Percentiles rank a stretch among this genome's conserved stretches.
Evolutionary conservation across 768 basidiomycete species (phyloP).

Genomic region (Serendipita vermifera): DNA sequence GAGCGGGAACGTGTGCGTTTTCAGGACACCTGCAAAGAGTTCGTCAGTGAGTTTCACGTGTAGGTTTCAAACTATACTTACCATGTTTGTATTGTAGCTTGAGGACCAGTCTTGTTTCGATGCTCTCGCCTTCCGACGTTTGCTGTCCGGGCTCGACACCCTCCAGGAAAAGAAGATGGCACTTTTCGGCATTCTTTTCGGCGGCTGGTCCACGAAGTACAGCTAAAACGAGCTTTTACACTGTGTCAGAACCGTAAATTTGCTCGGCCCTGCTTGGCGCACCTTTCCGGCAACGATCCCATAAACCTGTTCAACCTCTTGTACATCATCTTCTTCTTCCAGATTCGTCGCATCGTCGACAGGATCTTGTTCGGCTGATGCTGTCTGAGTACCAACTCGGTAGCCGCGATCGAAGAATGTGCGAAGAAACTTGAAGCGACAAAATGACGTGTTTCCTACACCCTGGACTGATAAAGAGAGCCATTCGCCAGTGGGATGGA

Average conservation of each 20-base stretch:
- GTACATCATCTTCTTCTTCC: slow-evolving; percentile 11
- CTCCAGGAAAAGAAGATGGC: slow-evolving; percentile 59
- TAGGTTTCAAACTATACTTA: slow-evolving; percentile 21
- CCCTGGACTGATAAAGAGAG: slow-evolving; percentile 63
- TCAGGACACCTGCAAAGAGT: slow-evolving; percentile 47
- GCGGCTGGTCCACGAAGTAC: slow-evolving; percentile 44
- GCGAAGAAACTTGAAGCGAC: slow-evolving; percentile 55
- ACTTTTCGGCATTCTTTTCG: slow-evolving; percentile 65
- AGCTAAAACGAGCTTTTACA: slow-evolving; percentile 48
- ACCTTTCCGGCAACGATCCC: slow-evolving; percentile 8
- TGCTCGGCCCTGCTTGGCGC: not conserved
- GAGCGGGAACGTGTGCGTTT: slow-evolving; percentile 64
- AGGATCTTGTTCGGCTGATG: slow-evolving; percentile 18
- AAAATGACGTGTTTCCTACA: slow-evolving; percentile 69
- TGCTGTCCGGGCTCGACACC: slow-evolving; percentile 24
- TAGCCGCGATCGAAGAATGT: slow-evolving; percentile 58
- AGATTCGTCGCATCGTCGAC: slow-evolving; percentile 3
- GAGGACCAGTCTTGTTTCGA: slow-evolving; percentile 60
- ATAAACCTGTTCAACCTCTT: slow-evolving; percentile 10
- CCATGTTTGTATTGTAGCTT: slow-evolving; percentile 77
- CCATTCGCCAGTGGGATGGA: slow-evolving; percentile 48
- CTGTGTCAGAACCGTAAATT: not conserved
- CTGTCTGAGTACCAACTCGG: slow-evolving; percentile 16
- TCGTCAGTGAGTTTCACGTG: slow-evolving; percentile 14
- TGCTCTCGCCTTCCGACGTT: slow-evolving; percentile 27